Percentiles rank a stretch among this genome's conserved stretches.
Evolutionary conservation across 257 asterid species (phyloP).

Genomic region (Nicotiana tomentosiformis): DNA sequence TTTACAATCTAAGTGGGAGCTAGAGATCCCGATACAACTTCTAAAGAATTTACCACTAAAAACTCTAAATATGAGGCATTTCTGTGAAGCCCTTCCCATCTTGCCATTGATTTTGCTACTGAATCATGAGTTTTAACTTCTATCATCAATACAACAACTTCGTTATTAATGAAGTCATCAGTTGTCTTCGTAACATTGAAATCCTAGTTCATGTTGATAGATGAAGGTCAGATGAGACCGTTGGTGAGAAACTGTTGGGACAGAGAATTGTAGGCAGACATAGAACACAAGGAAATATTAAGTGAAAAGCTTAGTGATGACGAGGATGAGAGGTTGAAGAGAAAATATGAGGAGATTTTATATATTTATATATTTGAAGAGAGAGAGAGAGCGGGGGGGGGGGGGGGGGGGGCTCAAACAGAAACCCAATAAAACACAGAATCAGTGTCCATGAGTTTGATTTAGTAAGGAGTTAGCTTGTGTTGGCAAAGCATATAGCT

Average conservation of each 20-base stretch:
- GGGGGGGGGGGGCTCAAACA: background rate
- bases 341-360: background rate
- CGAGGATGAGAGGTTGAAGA: background rate
- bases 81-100: background rate
- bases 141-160: background rate
- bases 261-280: background rate
- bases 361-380: background rate
- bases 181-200: slow-evolving; percentile 1
- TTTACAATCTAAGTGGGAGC: background rate
- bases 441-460: background rate
- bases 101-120: background rate
- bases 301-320: background rate
- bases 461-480: background rate
- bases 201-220: background rate
- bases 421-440: background rate
- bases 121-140: background rate
- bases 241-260: background rate
- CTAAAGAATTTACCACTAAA: background rate
- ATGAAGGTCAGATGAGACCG: background rate
- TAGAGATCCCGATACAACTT: background rate
- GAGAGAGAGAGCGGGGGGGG: background rate
- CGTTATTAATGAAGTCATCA: background rate
- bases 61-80: background rate
- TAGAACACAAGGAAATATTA: background rate
- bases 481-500: background rate